phyloP scores from a whole-genome alignment of 2,329 filamentous ascomycete species.

The Fusarium illudens region DNA sequence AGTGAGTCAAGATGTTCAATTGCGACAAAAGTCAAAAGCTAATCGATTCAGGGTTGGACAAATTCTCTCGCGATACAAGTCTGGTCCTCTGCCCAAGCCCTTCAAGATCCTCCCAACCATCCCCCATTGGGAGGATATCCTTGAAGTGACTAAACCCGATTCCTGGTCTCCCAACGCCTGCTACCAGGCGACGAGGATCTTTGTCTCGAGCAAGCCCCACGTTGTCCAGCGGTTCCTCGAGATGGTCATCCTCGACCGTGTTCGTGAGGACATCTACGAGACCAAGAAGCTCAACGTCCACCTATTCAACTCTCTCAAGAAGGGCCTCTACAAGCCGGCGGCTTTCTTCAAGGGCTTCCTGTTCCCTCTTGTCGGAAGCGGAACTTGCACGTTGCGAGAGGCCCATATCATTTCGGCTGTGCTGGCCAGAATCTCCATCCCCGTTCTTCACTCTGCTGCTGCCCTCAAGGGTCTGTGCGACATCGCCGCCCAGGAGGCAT shows the following conservation, averaged over 20 bases:
- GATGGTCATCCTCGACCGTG: constrained; percentile 84
- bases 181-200: constrained; percentile 91
- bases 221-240: constrained; percentile 87
- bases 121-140: constrained; percentile 88
- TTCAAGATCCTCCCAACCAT: constrained; percentile 97
- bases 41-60: constrained; percentile 72
- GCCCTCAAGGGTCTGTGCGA: constrained; percentile 93
- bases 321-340: constrained; percentile 89
- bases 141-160: constrained; percentile 84
- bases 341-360: constrained; percentile 97
- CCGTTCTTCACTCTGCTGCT: constrained; percentile 90
- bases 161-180: constrained; percentile 76
- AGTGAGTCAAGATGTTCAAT: constrained; percentile 58
- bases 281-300: constrained; percentile 96
- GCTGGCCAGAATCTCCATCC: constrained; percentile 83
- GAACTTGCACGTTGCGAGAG: constrained; percentile 91
- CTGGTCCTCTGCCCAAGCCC: constrained; percentile 94
- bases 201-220: constrained; percentile 82
- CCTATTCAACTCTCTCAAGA: constrained; percentile 91
- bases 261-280: constrained; percentile 94
- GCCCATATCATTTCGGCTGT: constrained; percentile 91
- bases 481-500: constrained; percentile 89
- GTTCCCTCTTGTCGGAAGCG: constrained; percentile 85
- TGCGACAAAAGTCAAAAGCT: background rate
- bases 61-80: constrained; percentile 91